A percentile compares a stretch with the other conserved stretches of the same genome.
These are phyloP conservation scores for Coniella vitis DNA, from an alignment of 2,329 filamentous ascomycete species.

Conservation along the genomic window DNA sequence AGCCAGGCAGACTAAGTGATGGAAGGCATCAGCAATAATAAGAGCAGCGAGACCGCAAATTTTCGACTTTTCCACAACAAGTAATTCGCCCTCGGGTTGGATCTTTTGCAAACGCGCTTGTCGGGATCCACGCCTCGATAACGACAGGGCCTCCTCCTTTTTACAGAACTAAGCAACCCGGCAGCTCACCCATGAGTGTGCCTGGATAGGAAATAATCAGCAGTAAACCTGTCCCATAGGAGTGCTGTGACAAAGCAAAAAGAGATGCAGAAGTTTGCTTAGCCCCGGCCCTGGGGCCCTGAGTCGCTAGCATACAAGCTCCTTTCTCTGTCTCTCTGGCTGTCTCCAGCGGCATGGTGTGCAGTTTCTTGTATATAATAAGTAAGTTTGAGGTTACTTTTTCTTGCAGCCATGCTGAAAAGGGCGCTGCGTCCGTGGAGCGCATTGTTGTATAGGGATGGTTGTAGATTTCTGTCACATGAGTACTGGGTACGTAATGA, in stretches of 20 bases:
- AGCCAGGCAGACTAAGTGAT: not conserved
- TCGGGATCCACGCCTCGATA: slow-evolving; percentile 1
- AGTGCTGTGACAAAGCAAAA: not conserved
- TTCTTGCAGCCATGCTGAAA: too few relatives aligned
- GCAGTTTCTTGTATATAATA: too few relatives aligned
- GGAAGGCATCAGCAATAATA: too few relatives aligned
- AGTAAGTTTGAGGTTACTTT: too few relatives aligned
- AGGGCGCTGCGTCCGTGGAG: too few relatives aligned
- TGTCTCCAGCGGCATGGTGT: not conserved
- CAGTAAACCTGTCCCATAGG: not conserved
- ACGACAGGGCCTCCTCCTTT: not conserved
- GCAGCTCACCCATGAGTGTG: not conserved
- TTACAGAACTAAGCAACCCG: not conserved
- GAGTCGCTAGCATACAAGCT: not conserved
- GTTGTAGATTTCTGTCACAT: too few relatives aligned
- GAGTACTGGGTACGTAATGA: too few relatives aligned
- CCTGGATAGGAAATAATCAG: not conserved
- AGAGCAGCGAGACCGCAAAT: too few relatives aligned
- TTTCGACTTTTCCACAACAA: slow-evolving; percentile 15
- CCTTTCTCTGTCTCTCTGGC: too few relatives aligned
- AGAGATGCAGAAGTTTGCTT: not conserved
- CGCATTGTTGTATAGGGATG: too few relatives aligned
- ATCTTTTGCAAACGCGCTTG: slow-evolving; percentile 1
- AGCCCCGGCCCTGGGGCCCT: not conserved
- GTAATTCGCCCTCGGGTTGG: slow-evolving; percentile 3